phyloP scores from a whole-genome alignment of 2,329 filamentous ascomycete species.

The Alternaria ventricosa region DNA sequence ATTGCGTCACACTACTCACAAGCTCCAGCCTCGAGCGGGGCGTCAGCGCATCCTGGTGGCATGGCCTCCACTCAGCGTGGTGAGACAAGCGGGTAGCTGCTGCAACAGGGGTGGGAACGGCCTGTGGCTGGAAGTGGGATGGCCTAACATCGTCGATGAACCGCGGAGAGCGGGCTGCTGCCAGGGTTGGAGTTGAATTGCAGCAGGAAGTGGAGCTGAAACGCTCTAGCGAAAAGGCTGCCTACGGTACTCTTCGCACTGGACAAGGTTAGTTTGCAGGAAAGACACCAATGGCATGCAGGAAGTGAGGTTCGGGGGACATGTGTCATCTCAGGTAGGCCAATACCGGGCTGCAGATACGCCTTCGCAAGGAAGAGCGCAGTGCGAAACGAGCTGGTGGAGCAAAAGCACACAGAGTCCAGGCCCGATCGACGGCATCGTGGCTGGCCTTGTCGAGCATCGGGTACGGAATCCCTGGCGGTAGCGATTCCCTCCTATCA shows the following conservation, averaged over 20 bases:
- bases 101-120: constrained; percentile 22
- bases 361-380: not conserved
- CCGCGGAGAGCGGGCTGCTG: constrained; percentile 20
- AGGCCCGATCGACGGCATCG: constrained; percentile 39
- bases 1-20: constrained; percentile 44
- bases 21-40: constrained; percentile 41
- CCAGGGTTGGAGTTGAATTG: constrained; percentile 27
- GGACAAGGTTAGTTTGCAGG: not conserved
- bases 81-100: constrained; percentile 36
- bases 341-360: not conserved
- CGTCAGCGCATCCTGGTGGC: constrained; percentile 34
- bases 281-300: not conserved
- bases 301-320: not conserved
- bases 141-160: constrained; percentile 42
- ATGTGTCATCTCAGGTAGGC: not conserved
- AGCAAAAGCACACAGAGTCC: constrained; percentile 23
- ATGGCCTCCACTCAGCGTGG: constrained; percentile 33
- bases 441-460: constrained; percentile 30
- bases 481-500: constrained; percentile 27
- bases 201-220: constrained; percentile 24
- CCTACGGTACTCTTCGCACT: not conserved
- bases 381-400: not conserved
- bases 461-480: constrained; percentile 23
- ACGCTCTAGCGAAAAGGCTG: constrained; percentile 3
- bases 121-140: constrained; percentile 40